A percentile compares a stretch with the other conserved stretches of the same genome.
These are phyloP conservation scores for Metschnikowia bowlesiae DNA, from an alignment of 805 yeast genomes.

Conservation along the genomic window DNA sequence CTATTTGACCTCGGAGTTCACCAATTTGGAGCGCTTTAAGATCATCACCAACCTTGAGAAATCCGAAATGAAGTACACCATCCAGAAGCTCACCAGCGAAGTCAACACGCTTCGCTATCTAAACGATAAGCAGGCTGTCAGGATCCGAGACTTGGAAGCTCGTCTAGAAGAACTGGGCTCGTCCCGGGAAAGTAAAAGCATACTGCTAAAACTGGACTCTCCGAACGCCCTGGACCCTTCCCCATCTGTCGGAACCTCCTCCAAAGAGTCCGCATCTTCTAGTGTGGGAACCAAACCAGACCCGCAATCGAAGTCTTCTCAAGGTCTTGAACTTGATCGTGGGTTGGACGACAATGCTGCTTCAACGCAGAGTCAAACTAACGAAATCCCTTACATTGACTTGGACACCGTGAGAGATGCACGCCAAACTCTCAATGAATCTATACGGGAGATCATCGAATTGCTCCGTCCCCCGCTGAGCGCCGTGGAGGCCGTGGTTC, in stretches of 20 bases:
- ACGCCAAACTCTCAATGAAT: conserved; percentile 12
- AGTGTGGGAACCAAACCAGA: background rate
- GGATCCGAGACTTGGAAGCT: conserved; percentile 36
- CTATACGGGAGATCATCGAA: conserved; percentile 14
- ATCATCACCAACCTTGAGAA: conserved; percentile 52
- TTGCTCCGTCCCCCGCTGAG: conserved; percentile 14
- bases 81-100: conserved; percentile 51
- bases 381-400: conserved; percentile 14
- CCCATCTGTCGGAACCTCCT: background rate
- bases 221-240: background rate
- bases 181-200: background rate
- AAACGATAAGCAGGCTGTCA: conserved; percentile 39
- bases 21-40: conserved; percentile 38
- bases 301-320: background rate
- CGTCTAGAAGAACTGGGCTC: conserved; percentile 3
- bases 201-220: background rate
- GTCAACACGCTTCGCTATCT: conserved; percentile 40
- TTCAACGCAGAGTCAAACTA: background rate
- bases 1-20: conserved; percentile 55
- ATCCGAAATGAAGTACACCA: conserved; percentile 47
- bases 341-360: background rate
- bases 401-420: conserved; percentile 14
- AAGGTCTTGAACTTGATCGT: background rate
- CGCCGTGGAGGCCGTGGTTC: conserved; percentile 3
- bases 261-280: background rate